Evolutionary conservation across 2,329 filamentous ascomycete genomes (phyloP), one percentile per base, ranked within the genome.

Genomic region (Alternaria rosae): DNA sequence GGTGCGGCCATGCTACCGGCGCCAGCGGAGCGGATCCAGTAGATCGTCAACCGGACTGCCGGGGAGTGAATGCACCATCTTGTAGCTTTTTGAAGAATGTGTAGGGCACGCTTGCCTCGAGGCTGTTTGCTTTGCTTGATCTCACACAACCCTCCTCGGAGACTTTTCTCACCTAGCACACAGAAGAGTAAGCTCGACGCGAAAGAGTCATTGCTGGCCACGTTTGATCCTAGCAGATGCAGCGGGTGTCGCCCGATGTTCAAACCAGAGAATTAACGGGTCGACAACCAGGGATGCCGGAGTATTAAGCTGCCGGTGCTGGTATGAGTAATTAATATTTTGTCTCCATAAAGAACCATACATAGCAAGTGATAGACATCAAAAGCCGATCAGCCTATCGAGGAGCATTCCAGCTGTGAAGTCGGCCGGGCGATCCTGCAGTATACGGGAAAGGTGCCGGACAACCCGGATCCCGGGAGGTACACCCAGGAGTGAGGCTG

Each of bases 201-300:
- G n/a, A 20, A 15, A 26, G 57, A 55, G 48, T 54, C 56, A 48
- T 43, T 17, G 57, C 57, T 45, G 17, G 30, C 20, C 38, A 44
- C 20, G 25, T 48, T 23, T 32, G 25, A 43, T 43, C 51, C 51
- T 54, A 28, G 57, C 20, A 59, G 26, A 30, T 59, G 57, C 57
- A 55, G 43, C 43, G 57, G 51, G 41, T 30, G 30, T 4, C 35
- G 51, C 35, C 51, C 35, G 32, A n/a, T 42, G 32, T 53, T 17
- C 35, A n/a, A 38, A 43, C 51, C 42, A 35, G 51, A 45, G 17
- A 13, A 55, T 28, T 9, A 15, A 43, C 35, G 54, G 42, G 5
- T 52, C 32, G 25, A 15, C 28, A 41, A 15, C 42, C 57, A 26
- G 51, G 7, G 13, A 25, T 35, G 35, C 21, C 32, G 23, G 35